Evolutionary conservation across 495 filamentous ascomycete genomes (phyloP).

Genomic region (Tirmania nivea): DNA sequence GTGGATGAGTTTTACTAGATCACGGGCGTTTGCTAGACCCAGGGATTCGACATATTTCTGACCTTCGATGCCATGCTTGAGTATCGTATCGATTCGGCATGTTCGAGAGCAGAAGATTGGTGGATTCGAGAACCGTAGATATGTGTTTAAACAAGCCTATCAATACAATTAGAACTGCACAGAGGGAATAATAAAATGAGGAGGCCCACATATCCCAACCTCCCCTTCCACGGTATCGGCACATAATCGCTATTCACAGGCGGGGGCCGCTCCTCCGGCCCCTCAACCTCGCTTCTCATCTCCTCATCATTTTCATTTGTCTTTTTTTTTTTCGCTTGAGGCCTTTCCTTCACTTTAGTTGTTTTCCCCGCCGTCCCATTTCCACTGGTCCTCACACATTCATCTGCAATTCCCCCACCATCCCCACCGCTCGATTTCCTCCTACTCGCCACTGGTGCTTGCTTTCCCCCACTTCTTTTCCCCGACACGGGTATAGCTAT

Average conservation of each 20-base stretch:
- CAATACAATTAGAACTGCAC: background rate
- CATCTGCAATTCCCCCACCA: too few species aligned
- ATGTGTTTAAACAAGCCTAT: conserved; percentile 67
- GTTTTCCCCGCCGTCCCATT: too few species aligned
- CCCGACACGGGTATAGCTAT: too few species aligned
- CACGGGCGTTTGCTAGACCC: conserved; percentile 60
- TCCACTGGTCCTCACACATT: too few species aligned
- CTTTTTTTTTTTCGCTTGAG: conserved; percentile 10
- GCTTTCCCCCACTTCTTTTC: too few species aligned
- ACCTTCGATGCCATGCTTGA: conserved; percentile 54
- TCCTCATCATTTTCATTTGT: conserved; percentile 24
- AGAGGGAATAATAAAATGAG: conserved; percentile 1
- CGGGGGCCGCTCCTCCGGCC: conserved; percentile 37
- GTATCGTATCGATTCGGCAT: conserved; percentile 72
- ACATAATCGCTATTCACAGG: conserved; percentile 71
- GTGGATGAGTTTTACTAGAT: conserved; percentile 62
- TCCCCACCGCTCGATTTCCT: too few species aligned
- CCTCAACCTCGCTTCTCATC: conserved; percentile 22
- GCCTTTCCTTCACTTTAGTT: too few species aligned
- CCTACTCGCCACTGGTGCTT: too few species aligned
- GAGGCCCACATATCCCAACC: conserved; percentile 62
- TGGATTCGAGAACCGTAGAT: conserved; percentile 65
- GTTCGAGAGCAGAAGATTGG: conserved; percentile 82
- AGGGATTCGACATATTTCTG: conserved; percentile 53
- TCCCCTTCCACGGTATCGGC: conserved; percentile 80